Percentiles rank a stretch among this genome's conserved stretches.
phyloP scores from a whole-genome alignment of 2,329 filamentous ascomycete species.

The Colletotrichum cuscutae region DNA sequence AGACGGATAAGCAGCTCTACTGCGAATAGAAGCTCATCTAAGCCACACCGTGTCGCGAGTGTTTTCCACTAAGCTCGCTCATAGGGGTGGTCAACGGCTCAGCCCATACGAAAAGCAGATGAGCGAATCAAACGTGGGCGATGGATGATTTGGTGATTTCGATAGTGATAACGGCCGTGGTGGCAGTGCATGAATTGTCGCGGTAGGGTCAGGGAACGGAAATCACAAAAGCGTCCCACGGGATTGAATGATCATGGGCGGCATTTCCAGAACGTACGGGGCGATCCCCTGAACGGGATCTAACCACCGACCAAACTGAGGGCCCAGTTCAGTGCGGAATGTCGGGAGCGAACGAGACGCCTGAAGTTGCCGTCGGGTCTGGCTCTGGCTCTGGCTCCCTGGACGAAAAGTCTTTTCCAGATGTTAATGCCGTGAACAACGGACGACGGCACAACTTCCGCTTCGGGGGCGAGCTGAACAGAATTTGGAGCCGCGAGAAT shows the following conservation, averaged over 20 bases:
- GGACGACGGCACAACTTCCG: slow-evolving; percentile 18
- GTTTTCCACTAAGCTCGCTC: background rate
- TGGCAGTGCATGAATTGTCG: slow-evolving; percentile 30
- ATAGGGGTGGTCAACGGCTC: background rate
- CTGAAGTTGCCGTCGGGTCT: background rate
- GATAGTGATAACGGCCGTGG: slow-evolving; percentile 13
- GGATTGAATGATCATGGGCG: background rate
- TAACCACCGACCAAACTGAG: background rate
- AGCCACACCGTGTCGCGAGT: background rate
- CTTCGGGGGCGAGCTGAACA: slow-evolving; percentile 7
- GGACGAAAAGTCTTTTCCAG: slow-evolving; percentile 13
- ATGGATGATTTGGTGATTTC: slow-evolving; percentile 19
- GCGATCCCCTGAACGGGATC: slow-evolving; percentile 8
- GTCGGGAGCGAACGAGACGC: background rate
- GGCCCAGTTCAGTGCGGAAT: background rate
- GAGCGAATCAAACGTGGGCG: background rate
- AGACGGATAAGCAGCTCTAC: background rate
- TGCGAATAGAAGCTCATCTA: background rate
- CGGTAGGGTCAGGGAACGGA: slow-evolving; percentile 27
- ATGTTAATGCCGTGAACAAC: slow-evolving; percentile 21
- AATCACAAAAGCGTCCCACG: slow-evolving; percentile 7
- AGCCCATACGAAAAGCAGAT: slow-evolving; percentile 6
- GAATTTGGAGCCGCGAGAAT: background rate
- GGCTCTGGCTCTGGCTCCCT: background rate
- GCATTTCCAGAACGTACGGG: slow-evolving; percentile 17